A percentile compares a stretch with the other conserved stretches of the same genome.
Conservation (phyloP, 2,329 filamentous ascomycete species). For the Whalleya microplaca region DNA sequence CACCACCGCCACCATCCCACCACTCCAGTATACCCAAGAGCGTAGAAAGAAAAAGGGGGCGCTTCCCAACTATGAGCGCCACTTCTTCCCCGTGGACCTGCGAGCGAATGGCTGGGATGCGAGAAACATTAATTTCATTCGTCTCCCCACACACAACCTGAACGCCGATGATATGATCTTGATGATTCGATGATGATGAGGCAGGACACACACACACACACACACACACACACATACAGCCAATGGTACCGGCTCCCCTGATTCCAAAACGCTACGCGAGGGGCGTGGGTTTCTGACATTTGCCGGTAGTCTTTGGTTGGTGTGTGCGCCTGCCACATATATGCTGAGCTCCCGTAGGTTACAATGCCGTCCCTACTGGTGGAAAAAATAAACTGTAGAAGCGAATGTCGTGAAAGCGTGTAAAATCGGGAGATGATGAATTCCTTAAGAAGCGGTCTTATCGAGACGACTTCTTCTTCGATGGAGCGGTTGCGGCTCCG, state of each 20-base stretch:
- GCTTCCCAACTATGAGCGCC: slow-evolving; percentile 8
- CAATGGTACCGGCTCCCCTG: not conserved
- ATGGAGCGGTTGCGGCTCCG: slow-evolving; percentile 19
- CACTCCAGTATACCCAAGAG: slow-evolving; percentile 21
- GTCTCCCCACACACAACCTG: slow-evolving; percentile 7
- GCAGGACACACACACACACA: slow-evolving; percentile 3
- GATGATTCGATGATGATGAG: slow-evolving; percentile 15
- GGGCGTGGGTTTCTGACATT: not conserved
- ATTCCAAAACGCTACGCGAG: not conserved
- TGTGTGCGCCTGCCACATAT: slow-evolving; percentile 11
- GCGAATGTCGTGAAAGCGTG: slow-evolving; percentile 19
- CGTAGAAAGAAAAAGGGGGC: slow-evolving; percentile 4
- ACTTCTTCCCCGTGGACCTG: slow-evolving; percentile 9
- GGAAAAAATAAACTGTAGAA: slow-evolving; percentile 16
- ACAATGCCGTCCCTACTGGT: slow-evolving; percentile 11
- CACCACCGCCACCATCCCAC: slow-evolving; percentile 1
- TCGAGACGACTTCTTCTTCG: slow-evolving; percentile 31
- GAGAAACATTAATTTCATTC: not conserved
- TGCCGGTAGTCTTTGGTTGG: slow-evolving; percentile 4
- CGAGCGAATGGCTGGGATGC: slow-evolving; percentile 24
- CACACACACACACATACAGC: not conserved
- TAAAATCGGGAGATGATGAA: not conserved
- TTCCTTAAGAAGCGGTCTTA: slow-evolving; percentile 14
- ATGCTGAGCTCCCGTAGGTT: slow-evolving; percentile 23
- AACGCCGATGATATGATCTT: slow-evolving; percentile 21